Evolutionary conservation across 2,329 filamentous ascomycete species (phyloP).

Genomic region (Acephala macrosclerotiorum): DNA sequence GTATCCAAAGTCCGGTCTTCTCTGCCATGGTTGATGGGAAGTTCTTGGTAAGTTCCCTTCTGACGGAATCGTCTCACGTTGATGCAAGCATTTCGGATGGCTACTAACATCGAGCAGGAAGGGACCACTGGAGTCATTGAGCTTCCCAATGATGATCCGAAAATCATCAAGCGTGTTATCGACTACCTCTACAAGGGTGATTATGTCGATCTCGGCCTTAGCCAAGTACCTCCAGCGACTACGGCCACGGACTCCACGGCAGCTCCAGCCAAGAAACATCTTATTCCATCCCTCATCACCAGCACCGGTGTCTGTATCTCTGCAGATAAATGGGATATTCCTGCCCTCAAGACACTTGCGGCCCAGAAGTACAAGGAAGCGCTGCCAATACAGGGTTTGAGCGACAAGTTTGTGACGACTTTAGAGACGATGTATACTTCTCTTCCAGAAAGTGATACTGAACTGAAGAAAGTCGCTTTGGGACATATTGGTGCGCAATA

Average conservation of each 20-base stretch:
- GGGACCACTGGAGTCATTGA: constrained; percentile 50
- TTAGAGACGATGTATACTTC: neutral
- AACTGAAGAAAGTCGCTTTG: constrained; percentile 10
- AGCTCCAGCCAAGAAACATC: neutral
- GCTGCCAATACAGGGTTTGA: neutral
- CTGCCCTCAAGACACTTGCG: constrained; percentile 26
- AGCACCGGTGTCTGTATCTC: constrained; percentile 33
- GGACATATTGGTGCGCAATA: neutral
- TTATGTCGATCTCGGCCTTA: neutral
- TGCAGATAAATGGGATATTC: constrained; percentile 34
- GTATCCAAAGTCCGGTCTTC: constrained; percentile 32
- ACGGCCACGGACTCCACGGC: neutral
- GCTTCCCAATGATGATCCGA: constrained; percentile 69
- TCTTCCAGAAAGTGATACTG: neutral
- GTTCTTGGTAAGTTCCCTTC: constrained; percentile 24
- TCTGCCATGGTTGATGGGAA: constrained; percentile 29
- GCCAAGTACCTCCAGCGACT: no score
- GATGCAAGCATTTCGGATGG: no score
- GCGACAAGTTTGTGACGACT: neutral
- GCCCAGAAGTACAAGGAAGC: constrained; percentile 23
- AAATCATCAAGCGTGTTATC: constrained; percentile 77
- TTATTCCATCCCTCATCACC: neutral
- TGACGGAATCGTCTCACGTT: no score
- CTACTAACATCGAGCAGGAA: constrained; percentile 22
- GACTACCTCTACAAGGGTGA: constrained; percentile 74